Conservation (phyloP, 257 asterid genomes). For the Thymus mandschuricus region DNA sequence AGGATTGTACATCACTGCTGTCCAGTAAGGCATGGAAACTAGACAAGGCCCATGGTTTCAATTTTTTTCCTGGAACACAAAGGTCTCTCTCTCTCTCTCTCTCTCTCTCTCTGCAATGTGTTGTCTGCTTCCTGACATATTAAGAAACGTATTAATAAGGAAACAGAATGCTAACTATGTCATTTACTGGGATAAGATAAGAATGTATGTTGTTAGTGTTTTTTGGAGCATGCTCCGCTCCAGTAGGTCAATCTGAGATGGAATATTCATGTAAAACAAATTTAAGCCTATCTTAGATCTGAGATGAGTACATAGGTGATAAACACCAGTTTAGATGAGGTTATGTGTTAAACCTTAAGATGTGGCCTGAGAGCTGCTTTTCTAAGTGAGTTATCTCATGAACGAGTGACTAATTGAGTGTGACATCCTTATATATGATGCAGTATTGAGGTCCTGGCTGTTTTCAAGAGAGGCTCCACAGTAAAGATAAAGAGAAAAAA, state of each 20-base stretch:
- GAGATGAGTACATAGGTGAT: neutral
- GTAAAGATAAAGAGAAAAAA: constrained; percentile 55
- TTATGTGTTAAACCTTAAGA: neutral
- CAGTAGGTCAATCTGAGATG: neutral
- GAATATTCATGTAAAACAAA: neutral
- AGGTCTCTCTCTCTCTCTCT: constrained; percentile 54
- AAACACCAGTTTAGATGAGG: neutral
- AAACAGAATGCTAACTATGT: constrained; percentile 4
- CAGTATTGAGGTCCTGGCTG: constrained; percentile 90
- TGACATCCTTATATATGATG: constrained; percentile 37
- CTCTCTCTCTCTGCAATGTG: neutral
- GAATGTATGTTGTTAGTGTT: neutral
- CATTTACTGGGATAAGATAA: neutral
- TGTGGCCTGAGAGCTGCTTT: constrained; percentile 13
- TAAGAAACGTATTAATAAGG: neutral
- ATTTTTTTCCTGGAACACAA: constrained; percentile 92
- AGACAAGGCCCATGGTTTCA: constrained; percentile 87
- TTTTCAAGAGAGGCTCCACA: constrained; percentile 69
- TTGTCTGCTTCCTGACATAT: neutral
- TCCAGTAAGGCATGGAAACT: constrained; percentile 74
- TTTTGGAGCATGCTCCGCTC: neutral
- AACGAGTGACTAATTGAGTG: constrained; percentile 22
- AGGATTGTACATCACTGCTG: constrained; percentile 83
- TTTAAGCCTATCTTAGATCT: neutral
- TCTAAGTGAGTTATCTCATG: constrained; percentile 20